Conservation (phyloP, 352 stramenopile genomes). For the Pythium brachiatum region DNA sequence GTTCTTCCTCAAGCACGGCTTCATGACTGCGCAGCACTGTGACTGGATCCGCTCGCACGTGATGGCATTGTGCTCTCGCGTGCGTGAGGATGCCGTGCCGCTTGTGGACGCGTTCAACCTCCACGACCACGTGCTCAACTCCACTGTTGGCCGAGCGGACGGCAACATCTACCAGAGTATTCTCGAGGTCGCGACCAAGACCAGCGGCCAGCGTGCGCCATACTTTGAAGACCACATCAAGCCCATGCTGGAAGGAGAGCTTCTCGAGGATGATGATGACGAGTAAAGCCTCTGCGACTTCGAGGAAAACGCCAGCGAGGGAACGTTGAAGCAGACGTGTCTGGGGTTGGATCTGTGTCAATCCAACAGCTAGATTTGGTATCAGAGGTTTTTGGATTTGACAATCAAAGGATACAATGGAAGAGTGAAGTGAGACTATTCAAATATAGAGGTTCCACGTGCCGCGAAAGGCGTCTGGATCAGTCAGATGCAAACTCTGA, state of each 20-base stretch:
- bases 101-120: constrained; percentile 79
- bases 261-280: constrained; percentile 15
- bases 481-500: too few relatives aligned
- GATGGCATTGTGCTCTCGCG: constrained; percentile 36
- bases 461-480: too few relatives aligned
- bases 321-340: too few relatives aligned
- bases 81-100: constrained; percentile 60
- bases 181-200: constrained; percentile 38
- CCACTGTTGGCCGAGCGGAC: constrained; percentile 53
- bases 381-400: too few relatives aligned
- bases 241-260: constrained; percentile 54
- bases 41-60: constrained; percentile 46
- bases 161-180: constrained; percentile 76
- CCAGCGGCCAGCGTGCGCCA: constrained; percentile 36
- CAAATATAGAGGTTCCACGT: too few relatives aligned
- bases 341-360: too few relatives aligned
- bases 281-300: too few relatives aligned
- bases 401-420: too few relatives aligned
- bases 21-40: constrained; percentile 52
- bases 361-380: too few relatives aligned
- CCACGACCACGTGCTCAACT: constrained; percentile 69
- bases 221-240: constrained; percentile 64
- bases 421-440: too few relatives aligned
- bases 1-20: constrained; percentile 60
- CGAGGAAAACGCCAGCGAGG: too few relatives aligned